A percentile compares a stretch with the other conserved stretches of the same genome.
phyloP scores from a whole-genome alignment of 2,329 filamentous ascomycete genomes.

The Aphanocladium album region DNA sequence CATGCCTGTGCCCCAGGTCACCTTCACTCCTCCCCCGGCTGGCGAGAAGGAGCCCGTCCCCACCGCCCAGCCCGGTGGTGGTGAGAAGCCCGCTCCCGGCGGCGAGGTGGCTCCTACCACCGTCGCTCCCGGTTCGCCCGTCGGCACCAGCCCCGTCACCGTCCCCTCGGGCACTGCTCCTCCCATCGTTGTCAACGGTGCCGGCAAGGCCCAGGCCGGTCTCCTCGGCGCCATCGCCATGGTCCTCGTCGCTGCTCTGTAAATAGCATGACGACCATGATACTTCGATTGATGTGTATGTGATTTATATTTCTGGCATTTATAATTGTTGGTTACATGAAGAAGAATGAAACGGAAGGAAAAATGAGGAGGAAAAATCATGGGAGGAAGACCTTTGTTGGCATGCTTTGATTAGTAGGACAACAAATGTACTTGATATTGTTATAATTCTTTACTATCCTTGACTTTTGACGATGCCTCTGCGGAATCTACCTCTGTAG shows the following conservation, averaged over 20 bases:
- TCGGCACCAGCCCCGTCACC: slow-evolving; percentile 28
- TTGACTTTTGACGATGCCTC: slow-evolving; percentile 28
- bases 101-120: slow-evolving; percentile 17
- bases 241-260: slow-evolving; percentile 42
- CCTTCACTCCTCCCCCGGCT: slow-evolving; percentile 36
- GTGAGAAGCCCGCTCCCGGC: background rate
- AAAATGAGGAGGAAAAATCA: slow-evolving; percentile 2
- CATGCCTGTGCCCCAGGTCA: slow-evolving; percentile 49
- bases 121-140: slow-evolving; percentile 18
- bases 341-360: background rate
- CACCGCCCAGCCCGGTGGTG: slow-evolving; percentile 4
- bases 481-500: background rate
- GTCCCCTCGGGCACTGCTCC: slow-evolving; percentile 30
- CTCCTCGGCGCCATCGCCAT: slow-evolving; percentile 42
- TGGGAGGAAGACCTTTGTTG: background rate
- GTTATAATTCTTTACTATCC: slow-evolving; percentile 53
- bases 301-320: slow-evolving; percentile 9
- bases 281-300: background rate
- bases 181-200: slow-evolving; percentile 35
- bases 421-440: slow-evolving; percentile 16
- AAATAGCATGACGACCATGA: slow-evolving; percentile 24
- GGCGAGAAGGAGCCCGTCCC: slow-evolving; percentile 12
- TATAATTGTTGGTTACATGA: slow-evolving; percentile 4
- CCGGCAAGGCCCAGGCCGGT: slow-evolving; percentile 36
- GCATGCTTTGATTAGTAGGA: background rate